Percentiles rank a stretch among this genome's conserved stretches.
Conservation (phyloP, 257 asterid species). For the Nicotiana obtusifolia region DNA sequence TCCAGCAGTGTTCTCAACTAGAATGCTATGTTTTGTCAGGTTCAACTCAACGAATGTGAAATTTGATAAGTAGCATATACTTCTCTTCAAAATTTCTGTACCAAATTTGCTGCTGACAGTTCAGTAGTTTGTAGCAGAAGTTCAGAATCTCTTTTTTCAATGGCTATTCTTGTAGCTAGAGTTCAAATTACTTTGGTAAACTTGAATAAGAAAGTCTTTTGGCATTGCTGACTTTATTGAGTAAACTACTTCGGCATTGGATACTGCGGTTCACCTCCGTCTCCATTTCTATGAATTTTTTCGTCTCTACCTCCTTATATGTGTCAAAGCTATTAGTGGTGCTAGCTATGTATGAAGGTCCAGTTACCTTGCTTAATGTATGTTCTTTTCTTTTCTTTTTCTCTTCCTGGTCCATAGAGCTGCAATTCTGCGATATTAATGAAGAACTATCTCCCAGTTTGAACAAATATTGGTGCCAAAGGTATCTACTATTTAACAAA, state of each 20-base stretch:
- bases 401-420: slow-evolving; percentile 28
- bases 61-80: neutral
- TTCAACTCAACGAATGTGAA: neutral
- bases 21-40: neutral
- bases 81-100: neutral
- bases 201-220: neutral
- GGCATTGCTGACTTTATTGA: slow-evolving; percentile 4
- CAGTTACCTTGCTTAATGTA: slow-evolving; percentile 7
- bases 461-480: slow-evolving; percentile 84
- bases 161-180: neutral
- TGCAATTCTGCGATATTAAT: slow-evolving; percentile 19
- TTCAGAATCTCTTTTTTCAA: neutral
- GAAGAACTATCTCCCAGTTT: slow-evolving; percentile 47
- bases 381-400: neutral
- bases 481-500: slow-evolving; percentile 71
- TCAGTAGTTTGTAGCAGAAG: neutral
- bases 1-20: neutral
- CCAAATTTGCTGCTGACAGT: neutral
- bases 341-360: neutral
- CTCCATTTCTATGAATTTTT: neutral
- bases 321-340: neutral
- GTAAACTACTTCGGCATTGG: neutral
- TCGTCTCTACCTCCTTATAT: neutral
- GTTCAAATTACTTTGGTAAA: neutral
- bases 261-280: neutral